phyloP scores from a whole-genome alignment of 116 monocot genomes.

The Iris pallida region DNA sequence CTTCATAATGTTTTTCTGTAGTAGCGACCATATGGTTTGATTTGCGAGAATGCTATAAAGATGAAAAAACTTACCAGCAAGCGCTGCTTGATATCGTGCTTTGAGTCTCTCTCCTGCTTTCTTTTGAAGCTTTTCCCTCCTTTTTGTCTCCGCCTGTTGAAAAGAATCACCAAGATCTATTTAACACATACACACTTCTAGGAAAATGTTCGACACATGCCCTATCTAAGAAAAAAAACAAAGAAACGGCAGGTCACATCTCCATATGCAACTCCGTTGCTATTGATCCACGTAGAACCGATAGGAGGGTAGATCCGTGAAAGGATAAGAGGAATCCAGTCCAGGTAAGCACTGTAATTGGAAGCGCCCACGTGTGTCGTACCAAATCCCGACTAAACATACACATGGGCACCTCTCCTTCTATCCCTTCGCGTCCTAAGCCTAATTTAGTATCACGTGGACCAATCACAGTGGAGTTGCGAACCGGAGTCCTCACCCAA shows the following conservation, averaged over 20 bases:
- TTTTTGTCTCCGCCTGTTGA: conserved; percentile 65
- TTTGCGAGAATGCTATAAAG: no score
- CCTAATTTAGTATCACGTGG: background rate
- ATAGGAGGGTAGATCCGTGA: background rate
- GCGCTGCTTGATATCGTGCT: conserved; percentile 57
- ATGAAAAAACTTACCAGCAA: conserved; percentile 50
- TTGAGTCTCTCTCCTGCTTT: conserved; percentile 48
- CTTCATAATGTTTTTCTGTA: no score
- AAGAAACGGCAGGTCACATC: background rate
- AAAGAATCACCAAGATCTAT: background rate
- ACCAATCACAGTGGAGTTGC: background rate
- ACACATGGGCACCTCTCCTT: no score
- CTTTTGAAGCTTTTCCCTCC: conserved; percentile 47
- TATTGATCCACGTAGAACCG: background rate
- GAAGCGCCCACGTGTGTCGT: background rate
- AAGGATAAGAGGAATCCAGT: background rate
- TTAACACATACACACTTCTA: background rate
- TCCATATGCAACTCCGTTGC: background rate
- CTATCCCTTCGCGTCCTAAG: no score
- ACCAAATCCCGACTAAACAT: background rate
- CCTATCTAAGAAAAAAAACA: background rate
- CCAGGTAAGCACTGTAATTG: background rate
- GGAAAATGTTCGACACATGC: background rate
- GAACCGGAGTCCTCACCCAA: background rate
- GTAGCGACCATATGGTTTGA: no score